Evolutionary conservation across 2,329 filamentous ascomycete species (phyloP).

Genomic region (Alternaria postmessia): DNA sequence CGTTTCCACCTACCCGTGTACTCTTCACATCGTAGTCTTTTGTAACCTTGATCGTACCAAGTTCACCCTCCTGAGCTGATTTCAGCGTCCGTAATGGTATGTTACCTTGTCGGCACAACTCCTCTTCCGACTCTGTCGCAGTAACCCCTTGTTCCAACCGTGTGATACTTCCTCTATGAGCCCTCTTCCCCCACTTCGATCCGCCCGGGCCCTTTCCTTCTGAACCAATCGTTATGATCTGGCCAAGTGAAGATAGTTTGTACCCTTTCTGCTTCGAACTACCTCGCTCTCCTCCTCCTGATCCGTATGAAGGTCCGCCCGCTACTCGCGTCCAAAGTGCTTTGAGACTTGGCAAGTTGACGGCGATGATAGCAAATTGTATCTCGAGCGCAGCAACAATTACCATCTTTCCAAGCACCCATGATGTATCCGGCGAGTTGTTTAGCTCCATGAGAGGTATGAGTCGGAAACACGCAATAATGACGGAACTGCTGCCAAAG

Average conservation of each 20-base stretch:
- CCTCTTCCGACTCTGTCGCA: slow-evolving; percentile 3
- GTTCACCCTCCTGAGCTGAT: background rate
- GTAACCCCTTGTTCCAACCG: slow-evolving; percentile 2
- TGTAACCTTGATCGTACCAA: background rate
- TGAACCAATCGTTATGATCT: background rate
- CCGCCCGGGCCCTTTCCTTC: background rate
- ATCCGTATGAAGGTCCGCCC: background rate
- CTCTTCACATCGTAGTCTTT: slow-evolving; percentile 3
- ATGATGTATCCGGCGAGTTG: slow-evolving; percentile 36
- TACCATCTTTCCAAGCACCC: slow-evolving; percentile 42
- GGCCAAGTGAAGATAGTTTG: background rate
- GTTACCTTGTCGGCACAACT: background rate
- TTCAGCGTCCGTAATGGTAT: background rate
- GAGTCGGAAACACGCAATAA: slow-evolving; percentile 31
- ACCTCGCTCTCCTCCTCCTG: background rate
- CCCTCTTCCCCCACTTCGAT: background rate
- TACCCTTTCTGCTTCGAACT: background rate
- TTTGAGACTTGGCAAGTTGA: slow-evolving; percentile 44
- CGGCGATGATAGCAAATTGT: slow-evolving; percentile 43
- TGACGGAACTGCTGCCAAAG: slow-evolving; percentile 38
- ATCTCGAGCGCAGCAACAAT: slow-evolving; percentile 46
- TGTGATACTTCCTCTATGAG: background rate
- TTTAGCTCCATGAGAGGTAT: slow-evolving; percentile 34
- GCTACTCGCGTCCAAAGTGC: slow-evolving; percentile 37
- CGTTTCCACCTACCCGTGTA: background rate